Conservation (phyloP, 805 yeast genomes). For the Kuraishia molischiana region DNA sequence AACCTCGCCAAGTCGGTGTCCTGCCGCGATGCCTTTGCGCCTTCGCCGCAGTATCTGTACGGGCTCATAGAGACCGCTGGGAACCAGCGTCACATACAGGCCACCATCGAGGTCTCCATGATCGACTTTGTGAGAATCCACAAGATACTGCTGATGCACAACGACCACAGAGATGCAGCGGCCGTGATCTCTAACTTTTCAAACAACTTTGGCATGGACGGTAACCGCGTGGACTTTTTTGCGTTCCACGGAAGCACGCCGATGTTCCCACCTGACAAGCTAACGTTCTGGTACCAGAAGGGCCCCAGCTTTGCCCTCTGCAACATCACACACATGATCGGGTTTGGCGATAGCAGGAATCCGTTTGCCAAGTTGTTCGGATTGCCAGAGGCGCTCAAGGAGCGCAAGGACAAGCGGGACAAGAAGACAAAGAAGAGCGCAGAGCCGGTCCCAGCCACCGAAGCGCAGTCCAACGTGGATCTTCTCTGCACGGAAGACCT, state of each 20-base stretch:
- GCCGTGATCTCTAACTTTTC: constrained; percentile 58
- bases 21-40: constrained; percentile 77
- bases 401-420: constrained; percentile 64
- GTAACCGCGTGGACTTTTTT: constrained; percentile 55
- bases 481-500: constrained; percentile 14
- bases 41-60: constrained; percentile 68
- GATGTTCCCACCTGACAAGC: constrained; percentile 30
- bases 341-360: constrained; percentile 67
- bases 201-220: constrained; percentile 57
- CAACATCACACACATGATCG: constrained; percentile 64
- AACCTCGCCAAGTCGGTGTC: constrained; percentile 72
- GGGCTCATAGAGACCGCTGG: constrained; percentile 73
- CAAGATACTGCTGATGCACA: constrained; percentile 56
- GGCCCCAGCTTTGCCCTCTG: constrained; percentile 70
- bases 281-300: constrained; percentile 69
- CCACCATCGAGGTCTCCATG: constrained; percentile 49
- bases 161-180: constrained; percentile 41
- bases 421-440: constrained; percentile 33
- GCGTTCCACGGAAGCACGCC: constrained; percentile 23
- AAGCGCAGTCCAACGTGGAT: constrained; percentile 9
- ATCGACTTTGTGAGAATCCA: constrained; percentile 58
- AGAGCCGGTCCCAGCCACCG: constrained; percentile 16
- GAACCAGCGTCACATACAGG: constrained; percentile 49
- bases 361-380: constrained; percentile 72
- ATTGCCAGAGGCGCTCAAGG: constrained; percentile 61